phyloP scores from a whole-genome alignment of 768 basidiomycete genomes.

The Coprinopsis cinerea region DNA sequence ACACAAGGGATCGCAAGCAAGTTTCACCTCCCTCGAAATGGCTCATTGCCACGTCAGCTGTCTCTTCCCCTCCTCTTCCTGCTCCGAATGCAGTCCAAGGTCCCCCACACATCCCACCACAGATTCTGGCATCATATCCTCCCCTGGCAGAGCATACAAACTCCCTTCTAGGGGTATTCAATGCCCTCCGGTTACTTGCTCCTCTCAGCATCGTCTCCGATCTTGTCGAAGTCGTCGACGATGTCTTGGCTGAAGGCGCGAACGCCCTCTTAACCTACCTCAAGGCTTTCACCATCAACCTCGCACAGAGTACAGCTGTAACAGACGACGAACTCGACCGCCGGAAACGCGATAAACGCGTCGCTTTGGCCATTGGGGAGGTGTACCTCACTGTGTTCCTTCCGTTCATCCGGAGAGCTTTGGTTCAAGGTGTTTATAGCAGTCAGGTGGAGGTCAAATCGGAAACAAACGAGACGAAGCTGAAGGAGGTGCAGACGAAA shows the following conservation, averaged over 20 bases:
- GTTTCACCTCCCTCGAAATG: conserved; percentile 40
- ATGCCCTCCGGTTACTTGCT: conserved; percentile 75
- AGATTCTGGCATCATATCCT: conserved; percentile 65
- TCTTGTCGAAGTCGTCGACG: conserved; percentile 47
- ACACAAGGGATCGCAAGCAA: conserved; percentile 10
- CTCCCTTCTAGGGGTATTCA: conserved; percentile 64
- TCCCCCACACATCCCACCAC: conserved; percentile 62
- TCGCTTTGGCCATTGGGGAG: conserved; percentile 42
- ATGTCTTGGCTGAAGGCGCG: conserved; percentile 40
- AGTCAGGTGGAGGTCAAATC: neutral
- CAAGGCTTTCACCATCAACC: conserved; percentile 19
- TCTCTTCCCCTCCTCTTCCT: conserved; percentile 24
- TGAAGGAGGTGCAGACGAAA: neutral
- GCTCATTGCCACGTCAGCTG: conserved; percentile 36
- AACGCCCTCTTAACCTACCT: conserved; percentile 42
- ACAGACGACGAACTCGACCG: conserved; percentile 15
- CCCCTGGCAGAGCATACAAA: conserved; percentile 74
- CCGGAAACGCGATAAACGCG: conserved; percentile 22
- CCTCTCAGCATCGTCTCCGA: conserved; percentile 52
- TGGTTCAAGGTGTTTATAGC: conserved; percentile 74
- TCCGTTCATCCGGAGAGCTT: conserved; percentile 64
- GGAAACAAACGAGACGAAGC: neutral
- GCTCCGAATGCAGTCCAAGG: conserved; percentile 20
- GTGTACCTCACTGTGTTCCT: conserved; percentile 59
- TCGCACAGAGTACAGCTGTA: conserved; percentile 3